phyloP scores from a whole-genome alignment of 306 rosid genomes.

The Chamaecrista fasciculata region DNA sequence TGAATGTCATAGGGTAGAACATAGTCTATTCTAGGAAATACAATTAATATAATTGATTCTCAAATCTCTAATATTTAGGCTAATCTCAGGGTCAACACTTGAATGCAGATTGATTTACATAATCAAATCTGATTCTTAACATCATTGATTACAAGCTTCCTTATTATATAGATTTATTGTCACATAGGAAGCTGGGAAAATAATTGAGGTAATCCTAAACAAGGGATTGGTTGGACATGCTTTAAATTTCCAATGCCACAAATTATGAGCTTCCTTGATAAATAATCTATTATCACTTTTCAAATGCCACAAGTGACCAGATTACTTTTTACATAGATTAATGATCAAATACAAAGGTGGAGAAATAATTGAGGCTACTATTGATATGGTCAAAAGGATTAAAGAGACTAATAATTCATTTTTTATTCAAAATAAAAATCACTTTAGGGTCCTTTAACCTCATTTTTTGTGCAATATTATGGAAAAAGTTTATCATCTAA shows the following conservation, averaged over 20 bases:
- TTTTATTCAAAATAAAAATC: neutral
- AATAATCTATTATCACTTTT: neutral
- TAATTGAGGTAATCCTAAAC: conserved; percentile 56
- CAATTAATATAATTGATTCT: too few species aligned
- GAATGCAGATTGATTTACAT: too few species aligned
- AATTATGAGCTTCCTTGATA: conserved; percentile 4
- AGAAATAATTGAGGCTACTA: neutral
- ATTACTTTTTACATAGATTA: conserved; percentile 3
- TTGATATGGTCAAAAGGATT: neutral
- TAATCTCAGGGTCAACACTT: too few species aligned
- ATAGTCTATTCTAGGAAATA: too few species aligned
- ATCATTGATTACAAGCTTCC: too few species aligned
- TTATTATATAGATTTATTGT: too few species aligned
- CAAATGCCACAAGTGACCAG: neutral
- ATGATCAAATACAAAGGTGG: conserved; percentile 2
- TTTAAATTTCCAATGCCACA: conserved; percentile 12
- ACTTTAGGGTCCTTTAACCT: neutral
- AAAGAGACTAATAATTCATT: neutral
- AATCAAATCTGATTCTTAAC: too few species aligned
- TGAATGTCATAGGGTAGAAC: too few species aligned
- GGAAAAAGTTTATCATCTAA: conserved; percentile 13
- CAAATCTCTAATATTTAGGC: too few species aligned
- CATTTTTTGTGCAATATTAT: conserved; percentile 1
- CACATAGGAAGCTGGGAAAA: too few species aligned
- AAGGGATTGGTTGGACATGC: conserved; percentile 79